These are phyloP conservation scores for Puccinia polysora DNA, from an alignment of 1,284 basidiomycete species.

Conservation along the genomic window DNA sequence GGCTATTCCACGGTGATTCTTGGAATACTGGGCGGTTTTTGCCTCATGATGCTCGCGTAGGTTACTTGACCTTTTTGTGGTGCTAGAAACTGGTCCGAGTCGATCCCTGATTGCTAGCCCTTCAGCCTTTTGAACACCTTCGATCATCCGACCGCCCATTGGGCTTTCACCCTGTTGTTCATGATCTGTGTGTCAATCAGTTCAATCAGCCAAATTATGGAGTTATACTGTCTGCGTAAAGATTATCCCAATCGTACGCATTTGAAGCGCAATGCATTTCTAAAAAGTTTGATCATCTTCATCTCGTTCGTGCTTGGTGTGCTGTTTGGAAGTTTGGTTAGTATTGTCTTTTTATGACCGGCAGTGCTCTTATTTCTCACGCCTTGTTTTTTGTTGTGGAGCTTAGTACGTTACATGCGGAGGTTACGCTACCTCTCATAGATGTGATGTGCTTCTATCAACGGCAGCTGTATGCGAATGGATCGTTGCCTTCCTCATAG, in stretches of 20 bases:
- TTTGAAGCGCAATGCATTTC: conserved; percentile 21
- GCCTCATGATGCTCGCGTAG: too few species aligned
- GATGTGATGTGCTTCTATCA: conserved; percentile 17
- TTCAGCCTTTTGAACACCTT: conserved; percentile 29
- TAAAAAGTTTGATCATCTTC: conserved; percentile 13
- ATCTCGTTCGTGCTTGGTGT: conserved; percentile 8
- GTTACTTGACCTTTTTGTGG: neutral
- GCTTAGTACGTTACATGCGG: conserved; percentile 21
- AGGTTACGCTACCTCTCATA: conserved; percentile 13
- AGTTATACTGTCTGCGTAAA: conserved; percentile 32
- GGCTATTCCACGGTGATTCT: neutral
- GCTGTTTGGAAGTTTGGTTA: conserved; percentile 29
- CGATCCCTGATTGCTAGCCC: neutral
- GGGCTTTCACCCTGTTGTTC: conserved; percentile 29
- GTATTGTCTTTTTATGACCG: neutral
- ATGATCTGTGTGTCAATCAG: conserved; percentile 22
- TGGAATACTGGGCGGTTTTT: neutral
- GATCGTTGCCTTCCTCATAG: conserved; percentile 14
- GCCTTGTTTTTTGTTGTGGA: neutral
- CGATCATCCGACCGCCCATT: conserved; percentile 28
- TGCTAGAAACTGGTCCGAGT: neutral
- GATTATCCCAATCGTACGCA: conserved; percentile 23
- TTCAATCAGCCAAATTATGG: conserved; percentile 25
- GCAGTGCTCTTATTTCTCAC: neutral
- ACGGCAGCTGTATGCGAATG: conserved; percentile 29